These are phyloP conservation scores for Syncephalis fuscata DNA, from an alignment of 371 early-diverging fungal genomes.

Conservation along the genomic window DNA sequence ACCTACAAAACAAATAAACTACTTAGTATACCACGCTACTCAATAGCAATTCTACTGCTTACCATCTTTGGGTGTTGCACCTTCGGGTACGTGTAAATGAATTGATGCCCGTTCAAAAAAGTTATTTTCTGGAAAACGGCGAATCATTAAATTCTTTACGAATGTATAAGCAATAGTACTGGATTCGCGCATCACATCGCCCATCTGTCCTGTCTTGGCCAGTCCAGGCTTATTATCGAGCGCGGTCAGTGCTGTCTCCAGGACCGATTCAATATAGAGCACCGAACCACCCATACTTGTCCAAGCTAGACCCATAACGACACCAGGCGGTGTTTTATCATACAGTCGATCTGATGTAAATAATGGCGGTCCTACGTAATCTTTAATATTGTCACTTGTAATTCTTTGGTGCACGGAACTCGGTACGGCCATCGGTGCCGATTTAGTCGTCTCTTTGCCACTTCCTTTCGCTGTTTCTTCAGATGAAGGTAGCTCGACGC, in stretches of 20 bases:
- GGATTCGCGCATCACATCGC: conserved; percentile 98
- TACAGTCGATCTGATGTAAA: conserved; percentile 84
- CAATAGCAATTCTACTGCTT: conserved; percentile 22
- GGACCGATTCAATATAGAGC: conserved; percentile 86
- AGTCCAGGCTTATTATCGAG: conserved; percentile 42
- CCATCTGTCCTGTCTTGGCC: conserved; percentile 83
- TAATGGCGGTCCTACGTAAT: conserved; percentile 83
- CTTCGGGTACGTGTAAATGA: conserved; percentile 95
- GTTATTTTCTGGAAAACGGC: conserved; percentile 56
- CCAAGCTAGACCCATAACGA: conserved; percentile 95
- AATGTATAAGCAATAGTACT: conserved; percentile 87
- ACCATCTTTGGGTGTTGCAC: conserved; percentile 93
- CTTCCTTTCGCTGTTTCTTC: conserved; percentile 4
- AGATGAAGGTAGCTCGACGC: conserved; percentile 17
- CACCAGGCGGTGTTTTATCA: conserved; percentile 77
- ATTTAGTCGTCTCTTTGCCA: conserved; percentile 6
- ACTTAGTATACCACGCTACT: neutral
- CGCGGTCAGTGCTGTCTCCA: conserved; percentile 51
- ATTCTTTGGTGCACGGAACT: conserved; percentile 37
- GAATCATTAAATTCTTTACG: conserved; percentile 61
- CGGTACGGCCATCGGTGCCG: conserved; percentile 30
- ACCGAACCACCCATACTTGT: conserved; percentile 88
- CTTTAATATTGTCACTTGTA: conserved; percentile 51
- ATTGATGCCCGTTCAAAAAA: conserved; percentile 82
- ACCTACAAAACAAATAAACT: conserved; percentile 19